phyloP scores from a whole-genome alignment of 352 stramenopile species.

The Pythium volutum region DNA sequence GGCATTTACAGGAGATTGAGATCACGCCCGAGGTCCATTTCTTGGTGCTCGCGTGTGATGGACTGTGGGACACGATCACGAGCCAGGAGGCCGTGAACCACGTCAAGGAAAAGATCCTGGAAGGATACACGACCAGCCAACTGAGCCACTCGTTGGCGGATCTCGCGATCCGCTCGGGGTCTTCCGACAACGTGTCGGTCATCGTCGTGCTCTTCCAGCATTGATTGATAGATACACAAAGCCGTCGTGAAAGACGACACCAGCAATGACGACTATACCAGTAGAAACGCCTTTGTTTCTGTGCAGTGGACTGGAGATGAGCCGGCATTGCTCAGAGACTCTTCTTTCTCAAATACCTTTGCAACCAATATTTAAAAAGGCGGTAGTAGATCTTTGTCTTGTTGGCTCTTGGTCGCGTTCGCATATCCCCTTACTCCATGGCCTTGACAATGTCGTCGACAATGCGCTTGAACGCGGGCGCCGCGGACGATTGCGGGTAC shows the following conservation, averaged over 20 bases:
- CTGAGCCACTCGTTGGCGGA: constrained; percentile 81
- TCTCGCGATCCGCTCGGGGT: constrained; percentile 83
- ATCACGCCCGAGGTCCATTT: constrained; percentile 90
- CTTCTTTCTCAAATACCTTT: constrained; percentile 13
- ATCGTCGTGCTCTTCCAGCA: constrained; percentile 77
- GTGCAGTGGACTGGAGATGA: background rate
- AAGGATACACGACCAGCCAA: constrained; percentile 72
- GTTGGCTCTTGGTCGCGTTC: no score
- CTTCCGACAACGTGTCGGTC: constrained; percentile 88
- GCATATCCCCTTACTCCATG: constrained; percentile 35
- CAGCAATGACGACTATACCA: no score
- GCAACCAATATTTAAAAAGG: constrained; percentile 18
- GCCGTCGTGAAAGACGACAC: no score
- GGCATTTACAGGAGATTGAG: constrained; percentile 63
- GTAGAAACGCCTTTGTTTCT: no score
- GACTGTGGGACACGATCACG: constrained; percentile 91
- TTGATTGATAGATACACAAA: constrained; percentile 3
- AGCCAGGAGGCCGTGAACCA: constrained; percentile 90
- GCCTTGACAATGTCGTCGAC: constrained; percentile 66
- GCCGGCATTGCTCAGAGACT: background rate
- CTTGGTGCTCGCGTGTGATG: constrained; percentile 90
- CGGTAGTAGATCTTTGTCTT: constrained; percentile 2
- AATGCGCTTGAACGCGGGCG: constrained; percentile 69
- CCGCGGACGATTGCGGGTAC: constrained; percentile 69
- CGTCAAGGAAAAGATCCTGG: constrained; percentile 62